Evolutionary conservation across 2,329 filamentous ascomycete genomes (phyloP), one percentile per base, ranked within the genome.

Genomic region (Calonectria fujianensis): DNA sequence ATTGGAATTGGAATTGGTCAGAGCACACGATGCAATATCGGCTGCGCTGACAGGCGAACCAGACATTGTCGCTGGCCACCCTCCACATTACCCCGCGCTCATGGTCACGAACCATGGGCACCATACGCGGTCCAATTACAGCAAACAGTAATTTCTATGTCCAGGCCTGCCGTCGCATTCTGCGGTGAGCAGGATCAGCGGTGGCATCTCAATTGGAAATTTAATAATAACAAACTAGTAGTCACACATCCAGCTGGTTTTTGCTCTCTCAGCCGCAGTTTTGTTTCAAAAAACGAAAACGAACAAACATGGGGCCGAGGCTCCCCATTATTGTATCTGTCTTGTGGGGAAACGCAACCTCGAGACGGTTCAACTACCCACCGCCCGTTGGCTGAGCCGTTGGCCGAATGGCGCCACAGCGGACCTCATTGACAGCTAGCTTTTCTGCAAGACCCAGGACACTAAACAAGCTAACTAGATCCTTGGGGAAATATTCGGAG

Each of bases 11-110:
- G 18, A 48, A 45, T 16, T 37, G 37, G 35, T 20, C 16, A 41
- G 35, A 41, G 13, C 57, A 63, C 16, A 31, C 57, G 57, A 63
- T 63, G 57, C 57, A 63, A 13, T 63, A 13, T 41, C 16, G 35
- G 54, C 20, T 37, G 24, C 57, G 20, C 24, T 41, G 13, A n/a
- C 35, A 63, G 35, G 24, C 37, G 32, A 63, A 27, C 57, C 57
- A 63, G 57, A 63, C 37, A 41, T 41, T 63, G 39, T 24, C 16
- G 39, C 39, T 35, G 57, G 69, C 51, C 27, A 48, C 39, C 57
- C 61, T 70, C 69, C 69, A 65, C 59, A 65, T 64, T 70, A 65
- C 69, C 69, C 69, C 69, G 69, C 69, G 69, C 51, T 70, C 52
- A 63, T 50, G 51, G 39, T 32, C 45, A 57, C 51, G 39, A 61